Conservation (phyloP, 2,329 filamentous ascomycete species). For the Cephalotrichum gorgonifer region DNA sequence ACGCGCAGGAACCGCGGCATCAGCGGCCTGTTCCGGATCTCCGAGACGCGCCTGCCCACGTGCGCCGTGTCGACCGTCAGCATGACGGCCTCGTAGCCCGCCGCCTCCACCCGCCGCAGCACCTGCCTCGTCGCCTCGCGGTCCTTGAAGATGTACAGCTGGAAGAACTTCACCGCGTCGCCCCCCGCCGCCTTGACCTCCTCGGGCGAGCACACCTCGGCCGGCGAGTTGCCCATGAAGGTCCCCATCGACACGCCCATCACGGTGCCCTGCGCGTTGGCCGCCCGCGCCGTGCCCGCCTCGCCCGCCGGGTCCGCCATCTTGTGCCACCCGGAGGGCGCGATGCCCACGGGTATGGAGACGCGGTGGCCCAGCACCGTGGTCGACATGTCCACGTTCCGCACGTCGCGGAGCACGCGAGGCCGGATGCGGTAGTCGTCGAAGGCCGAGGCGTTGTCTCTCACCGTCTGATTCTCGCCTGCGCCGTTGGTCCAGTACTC, state of each 20-base stretch:
- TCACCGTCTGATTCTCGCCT: too few relatives aligned
- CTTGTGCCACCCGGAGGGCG: slow-evolving; percentile 32
- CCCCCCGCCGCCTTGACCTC: slow-evolving; percentile 29
- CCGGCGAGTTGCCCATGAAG: not conserved
- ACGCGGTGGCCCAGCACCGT: slow-evolving; percentile 32
- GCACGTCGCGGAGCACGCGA: slow-evolving; percentile 26
- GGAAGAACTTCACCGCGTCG: slow-evolving; percentile 37
- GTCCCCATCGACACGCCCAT: not conserved
- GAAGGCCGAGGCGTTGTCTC: too few relatives aligned
- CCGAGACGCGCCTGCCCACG: not conserved
- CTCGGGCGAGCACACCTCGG: not conserved
- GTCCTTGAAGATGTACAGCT: slow-evolving; percentile 42
- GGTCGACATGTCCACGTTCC: slow-evolving; percentile 24
- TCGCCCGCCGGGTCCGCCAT: not conserved
- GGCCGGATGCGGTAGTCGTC: too few relatives aligned
- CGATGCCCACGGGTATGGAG: slow-evolving; percentile 40
- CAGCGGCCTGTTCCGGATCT: not conserved
- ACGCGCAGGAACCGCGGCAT: too few relatives aligned
- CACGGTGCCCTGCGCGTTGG: not conserved
- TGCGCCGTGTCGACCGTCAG: not conserved
- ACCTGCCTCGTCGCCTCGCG: slow-evolving; percentile 28
- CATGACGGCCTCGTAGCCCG: not conserved
- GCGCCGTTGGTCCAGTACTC: too few relatives aligned
- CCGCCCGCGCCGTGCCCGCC: not conserved
- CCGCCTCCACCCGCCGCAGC: not conserved